These are phyloP conservation scores for Magnolia sinica DNA, from an alignment of 164 flowering plant genomes.

Conservation along the genomic window DNA sequence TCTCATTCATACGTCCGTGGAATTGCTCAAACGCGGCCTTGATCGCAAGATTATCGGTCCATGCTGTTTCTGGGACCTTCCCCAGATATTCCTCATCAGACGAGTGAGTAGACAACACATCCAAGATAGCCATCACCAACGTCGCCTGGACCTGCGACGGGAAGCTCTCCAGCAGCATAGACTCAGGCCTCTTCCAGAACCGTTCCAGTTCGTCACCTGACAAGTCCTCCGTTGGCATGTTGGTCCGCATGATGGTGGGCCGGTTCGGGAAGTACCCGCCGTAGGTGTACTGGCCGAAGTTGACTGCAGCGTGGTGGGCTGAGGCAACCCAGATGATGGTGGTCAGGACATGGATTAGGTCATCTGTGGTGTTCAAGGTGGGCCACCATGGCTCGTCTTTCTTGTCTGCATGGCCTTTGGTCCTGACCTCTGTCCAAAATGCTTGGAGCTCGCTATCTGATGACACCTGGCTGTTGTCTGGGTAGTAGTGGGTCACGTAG, in stretches of 20 bases:
- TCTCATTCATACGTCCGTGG: conserved; percentile 19
- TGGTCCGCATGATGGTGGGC: conserved; percentile 54
- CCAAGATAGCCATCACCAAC: conserved; percentile 33
- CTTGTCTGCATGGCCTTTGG: conserved; percentile 69
- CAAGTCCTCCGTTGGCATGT: conserved; percentile 54
- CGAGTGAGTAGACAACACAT: conserved; percentile 37
- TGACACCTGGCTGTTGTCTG: conserved; percentile 20
- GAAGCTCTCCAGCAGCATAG: conserved; percentile 20
- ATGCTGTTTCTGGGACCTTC: conserved; percentile 21
- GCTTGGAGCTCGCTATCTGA: conserved; percentile 68
- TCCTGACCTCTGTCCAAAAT: conserved; percentile 75
- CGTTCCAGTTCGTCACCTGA: conserved; percentile 6
- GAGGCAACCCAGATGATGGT: conserved; percentile 71
- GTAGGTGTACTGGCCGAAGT: conserved; percentile 69
- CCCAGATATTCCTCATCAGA: conserved; percentile 45
- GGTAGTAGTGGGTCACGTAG: conserved; percentile 60
- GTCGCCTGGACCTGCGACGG: conserved; percentile 41
- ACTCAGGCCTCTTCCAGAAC: conserved; percentile 27
- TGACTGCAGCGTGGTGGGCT: conserved; percentile 77
- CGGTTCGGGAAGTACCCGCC: conserved; percentile 75
- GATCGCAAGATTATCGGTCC: conserved; percentile 27
- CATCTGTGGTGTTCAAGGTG: conserved; percentile 35
- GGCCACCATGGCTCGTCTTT: conserved; percentile 90
- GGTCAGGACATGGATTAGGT: conserved; percentile 46
- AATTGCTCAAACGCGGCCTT: conserved; percentile 30